Percentiles rank a stretch among this genome's conserved stretches.
These are phyloP conservation scores for Pilasporangium apinafurcum DNA, from an alignment of 352 stramenopile species.

Conservation along the genomic window DNA sequence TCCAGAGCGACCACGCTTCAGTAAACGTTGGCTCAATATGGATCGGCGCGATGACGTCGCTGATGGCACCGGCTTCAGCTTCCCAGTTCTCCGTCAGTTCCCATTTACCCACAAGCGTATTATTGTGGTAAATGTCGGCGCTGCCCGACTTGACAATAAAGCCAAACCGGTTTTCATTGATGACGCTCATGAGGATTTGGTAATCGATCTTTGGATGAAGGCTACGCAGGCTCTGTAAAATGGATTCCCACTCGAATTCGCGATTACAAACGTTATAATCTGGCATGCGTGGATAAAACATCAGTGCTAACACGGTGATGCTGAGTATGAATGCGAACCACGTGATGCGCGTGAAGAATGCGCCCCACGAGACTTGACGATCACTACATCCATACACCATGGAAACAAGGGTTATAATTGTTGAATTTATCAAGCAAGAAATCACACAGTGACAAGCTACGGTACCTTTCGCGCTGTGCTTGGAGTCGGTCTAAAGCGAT, in stretches of 20 bases:
- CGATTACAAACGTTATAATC: constrained; percentile 89
- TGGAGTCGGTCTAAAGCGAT: constrained; percentile 43
- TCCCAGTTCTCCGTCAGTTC: constrained; percentile 57
- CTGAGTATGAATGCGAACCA: constrained; percentile 47
- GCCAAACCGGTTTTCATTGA: constrained; percentile 87
- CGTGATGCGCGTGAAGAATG: constrained; percentile 43
- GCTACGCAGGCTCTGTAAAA: constrained; percentile 66
- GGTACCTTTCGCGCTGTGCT: constrained; percentile 26
- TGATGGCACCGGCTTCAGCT: constrained; percentile 66
- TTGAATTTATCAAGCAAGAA: neutral
- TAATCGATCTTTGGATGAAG: constrained; percentile 82
- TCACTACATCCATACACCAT: constrained; percentile 14
- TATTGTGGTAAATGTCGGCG: constrained; percentile 81
- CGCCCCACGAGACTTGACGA: constrained; percentile 35
- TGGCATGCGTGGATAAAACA: constrained; percentile 84
- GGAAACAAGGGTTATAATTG: neutral
- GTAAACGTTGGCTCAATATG: constrained; percentile 62
- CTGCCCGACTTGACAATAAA: constrained; percentile 71
- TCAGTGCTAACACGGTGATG: constrained; percentile 66
- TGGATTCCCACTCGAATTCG: constrained; percentile 86
- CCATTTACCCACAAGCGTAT: constrained; percentile 65
- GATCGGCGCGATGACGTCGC: constrained; percentile 68
- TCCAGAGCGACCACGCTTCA: constrained; percentile 57
- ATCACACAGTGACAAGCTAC: neutral
- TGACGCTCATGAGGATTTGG: constrained; percentile 78